A percentile compares a stretch with the other conserved stretches of the same genome.
phyloP scores from a whole-genome alignment of 2,329 filamentous ascomycete species.

The Metarhizium sp. region DNA sequence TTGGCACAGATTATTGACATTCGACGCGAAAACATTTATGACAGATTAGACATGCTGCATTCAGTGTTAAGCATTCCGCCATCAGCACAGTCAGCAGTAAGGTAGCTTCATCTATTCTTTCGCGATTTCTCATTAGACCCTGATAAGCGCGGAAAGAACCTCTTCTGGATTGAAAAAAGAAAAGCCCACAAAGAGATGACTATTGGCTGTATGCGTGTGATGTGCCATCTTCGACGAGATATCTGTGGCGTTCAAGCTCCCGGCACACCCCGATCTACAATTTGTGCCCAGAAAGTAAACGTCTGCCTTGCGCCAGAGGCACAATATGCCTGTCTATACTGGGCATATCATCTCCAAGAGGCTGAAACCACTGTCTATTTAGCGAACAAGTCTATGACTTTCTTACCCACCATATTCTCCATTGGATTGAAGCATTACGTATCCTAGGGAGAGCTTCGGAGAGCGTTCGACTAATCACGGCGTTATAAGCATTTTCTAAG shows the following conservation, averaged over 20 bases:
- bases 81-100: neutral
- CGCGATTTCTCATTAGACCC: neutral
- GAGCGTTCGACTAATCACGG: neutral
- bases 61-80: neutral
- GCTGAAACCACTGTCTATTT: slow-evolving; percentile 10
- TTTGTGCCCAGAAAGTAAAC: slow-evolving; percentile 1
- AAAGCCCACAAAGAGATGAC: neutral
- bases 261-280: neutral
- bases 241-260: neutral
- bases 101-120: neutral
- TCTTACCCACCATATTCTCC: slow-evolving; percentile 26
- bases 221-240: neutral
- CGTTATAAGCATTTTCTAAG: neutral
- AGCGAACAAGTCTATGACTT: slow-evolving; percentile 17
- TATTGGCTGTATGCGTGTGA: neutral
- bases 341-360: slow-evolving; percentile 18
- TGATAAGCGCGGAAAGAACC: neutral
- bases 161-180: neutral
- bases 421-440: slow-evolving; percentile 31
- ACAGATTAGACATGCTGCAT: neutral
- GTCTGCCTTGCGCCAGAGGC: slow-evolving; percentile 17
- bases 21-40: neutral
- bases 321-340: slow-evolving; percentile 33
- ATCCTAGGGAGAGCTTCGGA: slow-evolving; percentile 16
- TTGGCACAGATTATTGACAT: neutral